A percentile compares a stretch with the other conserved stretches of the same genome.
Conservation (phyloP, 257 asterid genomes). For the Ocimum tenuiflorum region DNA sequence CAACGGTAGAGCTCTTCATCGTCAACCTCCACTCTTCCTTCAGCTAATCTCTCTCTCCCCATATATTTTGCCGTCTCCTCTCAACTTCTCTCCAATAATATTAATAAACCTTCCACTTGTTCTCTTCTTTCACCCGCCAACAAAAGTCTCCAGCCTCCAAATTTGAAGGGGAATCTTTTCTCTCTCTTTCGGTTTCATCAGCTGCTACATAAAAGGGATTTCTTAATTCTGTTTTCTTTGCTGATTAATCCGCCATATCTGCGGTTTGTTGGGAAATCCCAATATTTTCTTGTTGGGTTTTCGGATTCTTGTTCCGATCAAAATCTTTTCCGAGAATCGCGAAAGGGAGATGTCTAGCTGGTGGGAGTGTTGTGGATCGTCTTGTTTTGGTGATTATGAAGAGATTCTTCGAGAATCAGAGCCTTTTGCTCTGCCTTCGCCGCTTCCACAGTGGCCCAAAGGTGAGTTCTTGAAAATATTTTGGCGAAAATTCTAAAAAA, state of each 20-base stretch:
- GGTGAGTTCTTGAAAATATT: slow-evolving; percentile 33
- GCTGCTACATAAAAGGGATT: background rate
- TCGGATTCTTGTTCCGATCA: background rate
- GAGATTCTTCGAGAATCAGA: slow-evolving; percentile 27
- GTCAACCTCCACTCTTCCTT: slow-evolving; percentile 8
- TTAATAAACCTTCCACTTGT: background rate
- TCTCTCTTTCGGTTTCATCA: background rate
- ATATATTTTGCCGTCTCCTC: slow-evolving; percentile 26
- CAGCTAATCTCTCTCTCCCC: background rate
- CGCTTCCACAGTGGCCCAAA: slow-evolving; percentile 71
- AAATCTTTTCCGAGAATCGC: slow-evolving; percentile 4
- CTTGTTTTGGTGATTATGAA: slow-evolving; percentile 27
- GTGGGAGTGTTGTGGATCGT: slow-evolving; percentile 33
- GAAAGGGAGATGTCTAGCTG: slow-evolving; percentile 37
- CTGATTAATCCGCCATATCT: background rate
- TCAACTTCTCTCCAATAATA: slow-evolving; percentile 20
- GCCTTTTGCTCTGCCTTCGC: slow-evolving; percentile 59
- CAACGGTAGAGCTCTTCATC: background rate
- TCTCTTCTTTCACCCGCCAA: background rate
- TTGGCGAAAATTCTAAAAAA: slow-evolving; percentile 5
- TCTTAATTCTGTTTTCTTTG: background rate
- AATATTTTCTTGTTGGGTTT: slow-evolving; percentile 19
- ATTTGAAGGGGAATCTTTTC: background rate
- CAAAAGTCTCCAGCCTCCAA: background rate
- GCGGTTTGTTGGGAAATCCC: slow-evolving; percentile 4